Base-by-base conservation (phyloP, 2,329 filamentous ascomycete species). In the Pseudogymnoascus sp. region DNA sequence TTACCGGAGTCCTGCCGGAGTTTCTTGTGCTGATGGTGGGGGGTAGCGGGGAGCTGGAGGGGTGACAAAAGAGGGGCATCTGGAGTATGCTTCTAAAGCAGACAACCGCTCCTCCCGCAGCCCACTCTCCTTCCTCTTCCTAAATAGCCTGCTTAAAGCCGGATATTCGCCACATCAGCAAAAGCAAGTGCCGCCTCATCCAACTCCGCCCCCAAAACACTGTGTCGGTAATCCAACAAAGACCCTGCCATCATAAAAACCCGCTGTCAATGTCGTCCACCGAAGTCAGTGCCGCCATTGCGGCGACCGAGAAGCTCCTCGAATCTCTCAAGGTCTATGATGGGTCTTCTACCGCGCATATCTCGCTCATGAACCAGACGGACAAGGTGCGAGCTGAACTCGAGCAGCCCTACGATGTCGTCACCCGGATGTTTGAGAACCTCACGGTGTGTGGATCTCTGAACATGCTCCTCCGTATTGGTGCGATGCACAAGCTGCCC, bases 401-500 rank as follows among this genome's bases (percentile, higher is more conserved):
- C 43, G 66, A 68, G 43, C 64, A 62, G 6, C 66, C 66, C 8
- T 64, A 65, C 60, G 66, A 68, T 66, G 62, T 62, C 59, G 42
- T 68, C 9, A 65, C 65, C 21, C 63, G 59, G 31, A 60, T 66
- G 59, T 68, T 68, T 23, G 69, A 70, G 63, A 65, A 66, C 61
- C 65, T 68, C 63, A 67, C 65, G 34, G 42, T 60, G n/a, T 63
- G 63, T 23, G 66, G 56, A 2, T 66, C 69, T 7, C 59, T 70
- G n/a, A 67, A 68, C 46, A 62, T 67, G 16, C 62, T 69, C 21
- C 34, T 68, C 21, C 65, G 65, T 18, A 67, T 64, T 40, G 64
- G 64, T 23, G 66, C 65, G 8, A 62, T 69, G 37, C 64, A 67
- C 40, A 66, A 67, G 63, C 25, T 68, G 40, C 66, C 68, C 1